Evolutionary conservation across 805 yeast species (phyloP), one percentile per base, ranked within the genome.

Genomic region (Wickerhamomyces pijperi): DNA sequence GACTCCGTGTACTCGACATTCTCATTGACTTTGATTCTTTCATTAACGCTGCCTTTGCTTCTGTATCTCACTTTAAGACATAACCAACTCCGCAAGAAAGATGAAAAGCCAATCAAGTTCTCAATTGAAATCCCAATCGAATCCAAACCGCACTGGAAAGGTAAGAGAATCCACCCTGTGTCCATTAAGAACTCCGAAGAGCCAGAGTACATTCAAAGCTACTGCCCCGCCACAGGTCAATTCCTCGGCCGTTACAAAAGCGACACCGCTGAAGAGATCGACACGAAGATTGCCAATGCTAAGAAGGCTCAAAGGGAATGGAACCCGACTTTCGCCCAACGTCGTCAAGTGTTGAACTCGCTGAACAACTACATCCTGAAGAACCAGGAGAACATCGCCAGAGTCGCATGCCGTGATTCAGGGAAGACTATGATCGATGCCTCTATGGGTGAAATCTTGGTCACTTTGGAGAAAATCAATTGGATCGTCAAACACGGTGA

Each of bases 361-460:
- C 66, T 92, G 39, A 70, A 74, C 45, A 72, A 79, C 42, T 88
- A 70, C 57, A 74, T 92, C 39, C 58, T 82, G 38, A 78, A 77
- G 36, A 78, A 92, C 58, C 99, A 92, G 58, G 88, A 81, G 40
- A 75, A 78, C 37, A 74, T 92, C 36, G 95, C 95, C 3, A 69
- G 94, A 36, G 82, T 92, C 8, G 97, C 97, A 0, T 92, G 97
- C 57, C 70, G 98, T 47, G 98, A 92, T 54, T 82, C 95, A 16
- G 99, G 98, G 23, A 92, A 92, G 57, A 88, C 97, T 2, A 80
- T 83, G 79, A 65, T 92, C 33, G 97, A 92, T 63, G 97, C 97
- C 3, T 79, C 92, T 36, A 81, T 85, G 87, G 97, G 97, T 37
- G 96, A 90, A 61, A 85, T 92, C 36, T 72, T 92, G 75, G 97